A percentile compares a stretch with the other conserved stretches of the same genome.
Evolutionary conservation across 768 basidiomycete genomes (phyloP).

Genomic region (Vishniacozyma victoriae): DNA sequence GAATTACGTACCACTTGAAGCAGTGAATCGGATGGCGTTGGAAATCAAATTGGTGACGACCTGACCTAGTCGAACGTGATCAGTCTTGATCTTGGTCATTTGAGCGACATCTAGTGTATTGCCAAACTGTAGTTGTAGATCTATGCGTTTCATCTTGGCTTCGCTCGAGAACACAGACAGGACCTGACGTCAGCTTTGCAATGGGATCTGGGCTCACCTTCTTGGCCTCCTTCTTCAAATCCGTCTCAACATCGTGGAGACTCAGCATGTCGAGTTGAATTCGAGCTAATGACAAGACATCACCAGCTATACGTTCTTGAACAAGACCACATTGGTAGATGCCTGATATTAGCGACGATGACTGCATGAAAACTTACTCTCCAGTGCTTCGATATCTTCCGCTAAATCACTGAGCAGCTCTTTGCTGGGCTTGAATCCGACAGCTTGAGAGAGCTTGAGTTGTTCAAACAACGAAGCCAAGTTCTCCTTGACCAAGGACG

Average conservation of each 20-base stretch:
- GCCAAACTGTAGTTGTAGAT: slow-evolving; percentile 40
- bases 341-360: slow-evolving; percentile 6
- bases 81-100: slow-evolving; percentile 26
- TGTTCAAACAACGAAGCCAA: slow-evolving; percentile 27
- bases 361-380: slow-evolving; percentile 25
- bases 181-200: slow-evolving; percentile 8
- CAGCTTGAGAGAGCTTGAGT: slow-evolving; percentile 10
- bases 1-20: slow-evolving; percentile 14
- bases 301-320: slow-evolving; percentile 44
- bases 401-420: slow-evolving; percentile 36
- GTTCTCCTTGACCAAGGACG: slow-evolving; percentile 39
- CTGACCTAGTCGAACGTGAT: slow-evolving; percentile 40
- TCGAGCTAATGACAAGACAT: slow-evolving; percentile 37
- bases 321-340: slow-evolving; percentile 36
- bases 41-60: slow-evolving; percentile 46
- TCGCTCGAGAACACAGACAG: slow-evolving; percentile 44
- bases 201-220: slow-evolving; percentile 13
- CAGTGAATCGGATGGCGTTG: slow-evolving; percentile 46
- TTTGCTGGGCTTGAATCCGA: slow-evolving; percentile 25
- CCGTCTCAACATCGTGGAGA: slow-evolving; percentile 40
- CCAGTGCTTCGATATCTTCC: slow-evolving; percentile 45
- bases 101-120: slow-evolving; percentile 27
- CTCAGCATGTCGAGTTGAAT: slow-evolving; percentile 43
- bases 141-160: slow-evolving; percentile 41
- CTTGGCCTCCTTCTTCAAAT: slow-evolving; percentile 35